phyloP scores from a whole-genome alignment of 495 filamentous ascomycete genomes.

The Neurospora sp. region DNA sequence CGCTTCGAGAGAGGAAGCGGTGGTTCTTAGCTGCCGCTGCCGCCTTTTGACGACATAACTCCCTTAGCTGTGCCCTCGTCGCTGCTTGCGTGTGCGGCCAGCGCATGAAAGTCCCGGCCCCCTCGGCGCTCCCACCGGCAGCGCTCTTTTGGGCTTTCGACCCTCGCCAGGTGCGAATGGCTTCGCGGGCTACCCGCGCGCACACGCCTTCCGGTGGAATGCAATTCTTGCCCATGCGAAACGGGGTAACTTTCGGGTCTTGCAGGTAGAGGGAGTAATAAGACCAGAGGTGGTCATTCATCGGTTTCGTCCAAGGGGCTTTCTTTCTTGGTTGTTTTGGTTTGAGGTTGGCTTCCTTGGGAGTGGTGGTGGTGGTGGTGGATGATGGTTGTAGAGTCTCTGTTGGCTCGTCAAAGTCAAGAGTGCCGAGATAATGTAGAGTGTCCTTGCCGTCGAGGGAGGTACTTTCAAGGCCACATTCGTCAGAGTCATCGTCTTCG shows the following conservation, averaged over 20 bases:
- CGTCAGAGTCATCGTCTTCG: constrained; percentile 32
- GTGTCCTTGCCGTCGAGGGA: constrained; percentile 20
- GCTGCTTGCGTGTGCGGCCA: constrained; percentile 82
- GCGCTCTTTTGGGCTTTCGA: constrained; percentile 39
- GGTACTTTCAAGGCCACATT: constrained; percentile 26
- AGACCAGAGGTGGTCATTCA: constrained; percentile 90
- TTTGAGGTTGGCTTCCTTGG: constrained; percentile 4
- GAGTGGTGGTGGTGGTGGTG: neutral
- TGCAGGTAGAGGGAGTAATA: constrained; percentile 80
- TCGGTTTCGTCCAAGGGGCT: constrained; percentile 70
- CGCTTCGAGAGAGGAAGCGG: constrained; percentile 56
- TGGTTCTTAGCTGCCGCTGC: constrained; percentile 52
- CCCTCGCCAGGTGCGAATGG: constrained; percentile 74
- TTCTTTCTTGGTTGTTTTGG: constrained; percentile 23
- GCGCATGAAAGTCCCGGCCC: constrained; percentile 31
- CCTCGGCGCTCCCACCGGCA: constrained; percentile 38
- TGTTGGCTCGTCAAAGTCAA: constrained; percentile 5
- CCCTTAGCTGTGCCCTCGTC: constrained; percentile 69
- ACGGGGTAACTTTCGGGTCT: constrained; percentile 87
- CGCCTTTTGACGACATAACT: constrained; percentile 70
- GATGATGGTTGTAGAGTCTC: neutral
- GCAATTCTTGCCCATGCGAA: constrained; percentile 78
- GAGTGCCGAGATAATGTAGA: constrained; percentile 3
- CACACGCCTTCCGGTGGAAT: constrained; percentile 86
- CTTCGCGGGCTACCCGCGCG: constrained; percentile 75